phyloP scores from a whole-genome alignment of 495 filamentous ascomycete species.

The Lepidopterella palustris region DNA sequence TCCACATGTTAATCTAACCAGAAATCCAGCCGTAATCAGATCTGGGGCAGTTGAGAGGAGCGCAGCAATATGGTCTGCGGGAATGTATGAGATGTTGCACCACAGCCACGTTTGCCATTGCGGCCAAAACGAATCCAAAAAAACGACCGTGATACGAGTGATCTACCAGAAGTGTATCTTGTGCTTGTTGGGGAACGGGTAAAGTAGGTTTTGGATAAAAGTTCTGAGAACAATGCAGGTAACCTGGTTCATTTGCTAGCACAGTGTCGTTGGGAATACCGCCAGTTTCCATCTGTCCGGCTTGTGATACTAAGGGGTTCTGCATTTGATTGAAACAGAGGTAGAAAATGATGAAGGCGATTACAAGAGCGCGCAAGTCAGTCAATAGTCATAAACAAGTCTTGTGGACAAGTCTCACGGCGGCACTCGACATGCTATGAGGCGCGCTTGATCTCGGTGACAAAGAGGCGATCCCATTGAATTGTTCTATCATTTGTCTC shows the following conservation, averaged over 20 bases:
- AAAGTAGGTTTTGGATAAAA: neutral
- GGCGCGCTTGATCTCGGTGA: no score
- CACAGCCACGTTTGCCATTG: neutral
- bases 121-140: neutral
- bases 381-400: no score
- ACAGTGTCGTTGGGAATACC: slow-evolving; percentile 68
- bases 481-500: no score
- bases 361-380: neutral
- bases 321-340: neutral
- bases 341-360: neutral
- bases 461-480: no score
- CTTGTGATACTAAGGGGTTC: slow-evolving; percentile 14
- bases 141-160: neutral
- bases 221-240: neutral
- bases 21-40: slow-evolving; percentile 7
- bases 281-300: slow-evolving; percentile 49
- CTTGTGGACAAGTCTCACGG: no score
- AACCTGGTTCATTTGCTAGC: slow-evolving; percentile 57
- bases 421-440: no score
- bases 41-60: neutral
- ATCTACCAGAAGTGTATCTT: neutral
- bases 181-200: neutral
- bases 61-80: neutral
- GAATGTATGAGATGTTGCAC: slow-evolving; percentile 9
- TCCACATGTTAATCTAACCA: slow-evolving; percentile 18